These are phyloP conservation scores for Paralagenidium karlingii DNA, from an alignment of 352 stramenopile species.

Conservation along the genomic window DNA sequence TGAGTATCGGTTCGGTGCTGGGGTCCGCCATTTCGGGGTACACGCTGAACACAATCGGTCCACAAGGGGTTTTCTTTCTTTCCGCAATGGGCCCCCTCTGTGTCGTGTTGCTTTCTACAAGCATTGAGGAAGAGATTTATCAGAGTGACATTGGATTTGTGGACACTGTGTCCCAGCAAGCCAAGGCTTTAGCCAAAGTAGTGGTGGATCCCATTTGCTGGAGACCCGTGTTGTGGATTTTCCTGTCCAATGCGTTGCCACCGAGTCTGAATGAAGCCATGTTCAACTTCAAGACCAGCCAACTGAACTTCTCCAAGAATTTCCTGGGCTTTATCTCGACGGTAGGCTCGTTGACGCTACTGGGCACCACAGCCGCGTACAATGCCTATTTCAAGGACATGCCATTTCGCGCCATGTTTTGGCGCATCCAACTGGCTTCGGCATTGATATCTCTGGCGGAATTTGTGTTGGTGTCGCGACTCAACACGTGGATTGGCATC, in stretches of 20 bases:
- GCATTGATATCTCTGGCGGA: constrained; percentile 49
- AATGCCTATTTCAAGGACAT: constrained; percentile 71
- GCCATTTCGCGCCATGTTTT: constrained; percentile 66
- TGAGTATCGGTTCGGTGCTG: constrained; percentile 56
- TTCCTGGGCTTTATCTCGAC: constrained; percentile 76
- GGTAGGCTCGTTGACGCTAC: constrained; percentile 48
- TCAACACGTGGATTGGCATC: constrained; percentile 47
- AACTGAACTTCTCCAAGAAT: constrained; percentile 59
- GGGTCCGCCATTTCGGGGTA: constrained; percentile 53
- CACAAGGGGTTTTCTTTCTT: constrained; percentile 57
- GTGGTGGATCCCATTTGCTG: constrained; percentile 65
- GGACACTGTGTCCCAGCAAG: constrained; percentile 32
- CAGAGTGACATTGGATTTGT: constrained; percentile 20
- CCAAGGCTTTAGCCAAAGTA: constrained; percentile 29
- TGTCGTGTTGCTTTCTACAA: constrained; percentile 44
- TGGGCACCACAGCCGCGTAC: constrained; percentile 61
- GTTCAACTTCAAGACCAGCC: constrained; percentile 75
- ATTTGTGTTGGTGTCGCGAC: constrained; percentile 54
- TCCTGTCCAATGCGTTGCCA: constrained; percentile 60
- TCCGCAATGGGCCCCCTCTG: constrained; percentile 56
- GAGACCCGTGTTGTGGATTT: constrained; percentile 71
- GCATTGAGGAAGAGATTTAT: constrained; percentile 37
- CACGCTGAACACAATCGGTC: constrained; percentile 40
- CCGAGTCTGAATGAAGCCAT: constrained; percentile 64
- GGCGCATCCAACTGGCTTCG: constrained; percentile 56